Base-by-base conservation (phyloP, 768 basidiomycete genomes). In the Peribolospora baueri region DNA sequence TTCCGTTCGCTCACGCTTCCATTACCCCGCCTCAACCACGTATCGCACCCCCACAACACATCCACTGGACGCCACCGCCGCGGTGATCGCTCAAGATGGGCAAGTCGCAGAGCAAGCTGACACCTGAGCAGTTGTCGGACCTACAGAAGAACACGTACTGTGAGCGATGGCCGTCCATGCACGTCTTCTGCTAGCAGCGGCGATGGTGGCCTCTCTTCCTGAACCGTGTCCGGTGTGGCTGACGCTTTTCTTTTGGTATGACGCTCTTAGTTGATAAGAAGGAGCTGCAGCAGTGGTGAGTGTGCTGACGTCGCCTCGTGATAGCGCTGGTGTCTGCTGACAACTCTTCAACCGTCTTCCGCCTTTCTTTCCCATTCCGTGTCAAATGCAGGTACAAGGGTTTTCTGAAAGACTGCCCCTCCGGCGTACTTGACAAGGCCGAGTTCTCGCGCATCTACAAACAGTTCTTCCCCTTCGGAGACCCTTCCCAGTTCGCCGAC, bases 401-500 rank as follows among this genome's bases (percentile, higher is more conserved):
- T 49, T 98, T 97, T 72, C 78, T 91, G 65, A 93, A 88, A 70
- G 93, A 98, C 70, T 98, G 93, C 67, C 93, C 93, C 1, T 83
- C 86, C 4, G 93, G 93, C 46, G 84, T 88, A 61, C 78, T 98
- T 64, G 84, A 95, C 76, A 93, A 86, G 74, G 73, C 77, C 55
- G 90, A 90, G 67, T 98, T 98, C 71, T 76, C 82, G 64, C 80
- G 82, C 68, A 98, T 98, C 74, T 98, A 97, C 76, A 87, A 88
- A 67, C 93, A 97, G 56, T 98, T 98, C 81, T 98, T 98, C 74
- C 93, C 93, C 37, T 98, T 98, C 64, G 93, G 93, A 59, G 91
- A 98, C 68, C 91, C 93, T 6, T 78, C 73, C 57, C 83, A 91
- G 67, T 98, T 98, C 65, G 88, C 93, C 45, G 84, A 95, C 69